These are phyloP conservation scores for Setaria italica DNA, from an alignment of 202 grass and related monocot genomes.

Conservation along the genomic window DNA sequence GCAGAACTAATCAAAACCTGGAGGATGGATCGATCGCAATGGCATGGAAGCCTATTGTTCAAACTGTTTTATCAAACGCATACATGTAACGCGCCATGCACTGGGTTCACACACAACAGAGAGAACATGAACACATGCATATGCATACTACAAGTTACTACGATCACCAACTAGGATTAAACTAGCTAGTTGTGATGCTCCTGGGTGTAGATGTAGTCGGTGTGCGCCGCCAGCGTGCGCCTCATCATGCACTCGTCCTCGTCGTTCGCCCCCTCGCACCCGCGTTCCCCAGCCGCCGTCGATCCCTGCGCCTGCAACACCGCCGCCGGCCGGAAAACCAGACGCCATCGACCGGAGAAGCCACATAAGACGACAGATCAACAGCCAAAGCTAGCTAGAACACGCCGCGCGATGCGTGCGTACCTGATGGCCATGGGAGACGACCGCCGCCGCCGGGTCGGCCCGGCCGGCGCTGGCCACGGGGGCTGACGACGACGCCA, in stretches of 20 bases:
- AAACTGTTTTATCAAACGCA: background rate
- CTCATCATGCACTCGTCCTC: constrained; percentile 69
- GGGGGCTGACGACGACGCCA: constrained; percentile 24
- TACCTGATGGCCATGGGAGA: background rate
- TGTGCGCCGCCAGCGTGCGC: constrained; percentile 61
- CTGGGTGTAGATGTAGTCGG: constrained; percentile 87
- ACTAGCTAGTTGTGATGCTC: constrained; percentile 50
- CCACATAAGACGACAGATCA: background rate
- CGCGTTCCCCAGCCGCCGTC: background rate
- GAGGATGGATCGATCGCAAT: background rate
- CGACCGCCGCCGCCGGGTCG: background rate
- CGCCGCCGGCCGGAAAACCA: background rate
- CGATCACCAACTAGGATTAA: background rate
- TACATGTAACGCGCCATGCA: background rate
- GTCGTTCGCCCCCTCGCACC: constrained; percentile 48
- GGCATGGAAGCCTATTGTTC: background rate
- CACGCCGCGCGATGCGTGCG: too few species aligned
- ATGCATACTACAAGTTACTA: background rate
- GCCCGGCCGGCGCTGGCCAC: constrained; percentile 21
- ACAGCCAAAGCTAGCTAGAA: too few species aligned
- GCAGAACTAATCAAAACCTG: background rate
- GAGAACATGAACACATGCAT: background rate
- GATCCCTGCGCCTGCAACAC: background rate
- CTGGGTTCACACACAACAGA: background rate
- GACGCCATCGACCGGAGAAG: background rate